These are phyloP conservation scores for Malania oleifera DNA, from an alignment of 164 flowering plant species.

Conservation along the genomic window DNA sequence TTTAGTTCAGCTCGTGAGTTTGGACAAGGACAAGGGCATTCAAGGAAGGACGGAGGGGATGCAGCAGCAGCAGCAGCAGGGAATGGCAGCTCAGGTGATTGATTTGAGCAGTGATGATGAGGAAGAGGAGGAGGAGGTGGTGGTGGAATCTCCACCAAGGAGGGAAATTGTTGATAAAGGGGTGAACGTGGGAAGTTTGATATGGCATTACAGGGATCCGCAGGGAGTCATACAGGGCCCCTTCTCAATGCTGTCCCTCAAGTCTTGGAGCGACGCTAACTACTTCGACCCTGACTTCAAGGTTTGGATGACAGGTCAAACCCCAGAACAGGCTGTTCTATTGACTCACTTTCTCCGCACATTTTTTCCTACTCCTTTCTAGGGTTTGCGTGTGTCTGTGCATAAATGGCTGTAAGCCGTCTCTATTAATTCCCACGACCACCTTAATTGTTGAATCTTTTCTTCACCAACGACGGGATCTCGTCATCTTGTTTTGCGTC, in stretches of 20 bases:
- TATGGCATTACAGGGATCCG: slow-evolving; percentile 39
- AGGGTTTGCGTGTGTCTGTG: too few relatives aligned
- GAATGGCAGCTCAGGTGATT: slow-evolving; percentile 13
- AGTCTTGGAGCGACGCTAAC: slow-evolving; percentile 28
- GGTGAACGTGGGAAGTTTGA: slow-evolving; percentile 2
- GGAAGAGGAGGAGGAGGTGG: slow-evolving; percentile 3
- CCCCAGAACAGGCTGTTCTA: slow-evolving; percentile 12
- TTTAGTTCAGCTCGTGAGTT: background rate
- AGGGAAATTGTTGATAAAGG: background rate
- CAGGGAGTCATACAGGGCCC: slow-evolving; percentile 38
- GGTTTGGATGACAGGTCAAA: slow-evolving; percentile 34
- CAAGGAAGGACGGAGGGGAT: background rate
- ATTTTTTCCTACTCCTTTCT: slow-evolving; percentile 6
- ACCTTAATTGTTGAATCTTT: too few relatives aligned
- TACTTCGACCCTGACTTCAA: slow-evolving; percentile 35
- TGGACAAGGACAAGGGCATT: background rate
- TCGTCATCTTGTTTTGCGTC: too few relatives aligned
- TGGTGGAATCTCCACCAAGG: too few relatives aligned
- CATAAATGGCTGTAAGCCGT: too few relatives aligned
- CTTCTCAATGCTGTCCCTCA: slow-evolving; percentile 19
- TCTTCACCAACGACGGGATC: too few relatives aligned
- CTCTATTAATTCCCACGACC: too few relatives aligned
- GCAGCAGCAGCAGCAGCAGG: too few relatives aligned
- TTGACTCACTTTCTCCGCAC: slow-evolving; percentile 17
- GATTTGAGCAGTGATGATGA: slow-evolving; percentile 34